Evolutionary conservation across 441 rosid species (phyloP).

Genomic region (Metrosideros polymorpha): DNA sequence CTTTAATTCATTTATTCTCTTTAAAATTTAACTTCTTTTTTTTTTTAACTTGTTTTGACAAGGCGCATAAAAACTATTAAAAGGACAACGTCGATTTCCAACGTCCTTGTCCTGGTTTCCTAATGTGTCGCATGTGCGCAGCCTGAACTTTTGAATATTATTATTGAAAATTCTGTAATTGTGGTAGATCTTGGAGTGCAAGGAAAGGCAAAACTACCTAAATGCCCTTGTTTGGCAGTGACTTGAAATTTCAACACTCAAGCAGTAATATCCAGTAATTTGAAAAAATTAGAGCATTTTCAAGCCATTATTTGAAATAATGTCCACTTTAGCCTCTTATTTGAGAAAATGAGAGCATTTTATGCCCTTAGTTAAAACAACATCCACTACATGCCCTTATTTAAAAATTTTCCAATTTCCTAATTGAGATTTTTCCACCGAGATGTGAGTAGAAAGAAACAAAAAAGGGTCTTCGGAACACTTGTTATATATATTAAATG

Average conservation of each 20-base stretch:
- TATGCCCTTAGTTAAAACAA: no score
- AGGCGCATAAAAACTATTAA: not conserved
- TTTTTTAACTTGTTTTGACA: not conserved
- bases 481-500: not conserved
- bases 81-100: fast-evolving
- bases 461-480: fast-evolving
- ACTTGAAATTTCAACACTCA: not conserved
- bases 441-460: fast-evolving
- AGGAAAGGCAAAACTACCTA: not conserved
- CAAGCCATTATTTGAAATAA: no score
- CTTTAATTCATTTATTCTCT: not conserved
- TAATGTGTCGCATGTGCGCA: not conserved
- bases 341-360: no score
- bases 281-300: no score
- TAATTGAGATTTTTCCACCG: not conserved
- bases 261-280: not conserved
- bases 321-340: no score
- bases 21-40: no score
- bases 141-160: not conserved
- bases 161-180: not conserved
- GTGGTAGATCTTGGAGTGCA: not conserved
- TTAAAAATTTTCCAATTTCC: not conserved
- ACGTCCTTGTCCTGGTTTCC: not conserved
- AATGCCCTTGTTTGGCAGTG: not conserved
- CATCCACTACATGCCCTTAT: no score